Evolutionary conservation across 73 alveolate species (phyloP).

Genomic region (Breviolum minutum): DNA sequence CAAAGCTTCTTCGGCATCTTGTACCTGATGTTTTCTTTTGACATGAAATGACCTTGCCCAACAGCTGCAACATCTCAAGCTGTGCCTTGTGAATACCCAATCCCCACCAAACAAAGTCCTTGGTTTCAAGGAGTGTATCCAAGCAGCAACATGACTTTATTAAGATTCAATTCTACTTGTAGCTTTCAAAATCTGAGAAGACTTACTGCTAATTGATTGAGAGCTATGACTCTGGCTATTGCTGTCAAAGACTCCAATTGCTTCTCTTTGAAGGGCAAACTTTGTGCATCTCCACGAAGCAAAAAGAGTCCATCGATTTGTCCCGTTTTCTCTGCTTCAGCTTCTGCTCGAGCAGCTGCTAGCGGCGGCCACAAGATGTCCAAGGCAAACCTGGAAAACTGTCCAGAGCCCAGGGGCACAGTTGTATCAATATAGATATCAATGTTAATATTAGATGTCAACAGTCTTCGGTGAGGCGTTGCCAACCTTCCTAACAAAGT

Average conservation of each 20-base stretch:
- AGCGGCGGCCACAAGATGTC: constrained; percentile 44
- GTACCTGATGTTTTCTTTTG: background rate
- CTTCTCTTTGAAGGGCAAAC: constrained; percentile 65
- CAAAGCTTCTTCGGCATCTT: constrained; percentile 34
- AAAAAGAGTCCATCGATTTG: background rate
- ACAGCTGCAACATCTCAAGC: too few species aligned
- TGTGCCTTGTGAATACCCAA: constrained; percentile 59
- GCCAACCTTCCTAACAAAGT: background rate
- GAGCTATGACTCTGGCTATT: too few species aligned
- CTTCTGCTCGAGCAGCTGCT: constrained; percentile 21
- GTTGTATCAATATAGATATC: background rate
- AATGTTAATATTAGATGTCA: background rate
- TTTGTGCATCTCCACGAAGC: constrained; percentile 60
- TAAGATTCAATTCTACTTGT: background rate
- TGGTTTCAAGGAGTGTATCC: background rate
- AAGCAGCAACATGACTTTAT: background rate
- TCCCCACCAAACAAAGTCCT: constrained; percentile 77
- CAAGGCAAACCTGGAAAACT: constrained; percentile 11
- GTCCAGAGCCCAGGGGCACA: too few species aligned
- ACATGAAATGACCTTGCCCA: background rate
- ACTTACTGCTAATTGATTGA: background rate
- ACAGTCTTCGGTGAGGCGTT: background rate
- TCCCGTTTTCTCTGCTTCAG: constrained; percentile 21
- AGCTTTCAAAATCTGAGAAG: background rate
- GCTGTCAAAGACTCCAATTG: constrained; percentile 5